Conservation (phyloP, 345 rosid genomes). For the Euphorbia peplus region DNA sequence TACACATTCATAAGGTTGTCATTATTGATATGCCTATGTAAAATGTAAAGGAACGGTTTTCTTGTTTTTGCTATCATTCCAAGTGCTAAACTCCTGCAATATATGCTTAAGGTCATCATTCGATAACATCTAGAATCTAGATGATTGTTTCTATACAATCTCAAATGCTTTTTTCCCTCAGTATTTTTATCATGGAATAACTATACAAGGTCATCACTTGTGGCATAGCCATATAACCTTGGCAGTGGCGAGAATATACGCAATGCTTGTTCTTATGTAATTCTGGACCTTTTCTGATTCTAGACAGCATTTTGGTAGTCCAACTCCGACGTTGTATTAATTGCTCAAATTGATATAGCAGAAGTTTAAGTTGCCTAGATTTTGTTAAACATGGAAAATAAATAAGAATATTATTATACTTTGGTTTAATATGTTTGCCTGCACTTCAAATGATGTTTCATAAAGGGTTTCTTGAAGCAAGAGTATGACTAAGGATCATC, state of each 20-base stretch:
- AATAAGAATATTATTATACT: not conserved
- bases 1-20: not conserved
- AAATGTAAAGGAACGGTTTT: not conserved
- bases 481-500: not conserved
- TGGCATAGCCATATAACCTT: not conserved
- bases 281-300: not conserved
- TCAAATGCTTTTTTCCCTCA: not conserved
- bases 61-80: not conserved
- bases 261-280: not conserved
- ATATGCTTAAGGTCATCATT: not conserved
- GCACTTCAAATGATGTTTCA: not conserved
- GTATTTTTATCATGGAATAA: not conserved
- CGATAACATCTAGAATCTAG: not conserved
- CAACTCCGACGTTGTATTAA: not conserved
- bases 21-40: not conserved
- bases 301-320: not conserved
- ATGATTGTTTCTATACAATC: not conserved
- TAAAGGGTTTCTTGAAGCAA: not conserved
- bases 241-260: not conserved
- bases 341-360: not conserved
- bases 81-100: not conserved
- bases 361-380: not conserved
- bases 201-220: not conserved
- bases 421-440: not conserved
- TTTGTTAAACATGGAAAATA: not conserved